Percentiles rank a stretch among this genome's conserved stretches.
phyloP scores from a whole-genome alignment of 2,329 filamentous ascomycete species.

The Tolypocladium inflatum region DNA sequence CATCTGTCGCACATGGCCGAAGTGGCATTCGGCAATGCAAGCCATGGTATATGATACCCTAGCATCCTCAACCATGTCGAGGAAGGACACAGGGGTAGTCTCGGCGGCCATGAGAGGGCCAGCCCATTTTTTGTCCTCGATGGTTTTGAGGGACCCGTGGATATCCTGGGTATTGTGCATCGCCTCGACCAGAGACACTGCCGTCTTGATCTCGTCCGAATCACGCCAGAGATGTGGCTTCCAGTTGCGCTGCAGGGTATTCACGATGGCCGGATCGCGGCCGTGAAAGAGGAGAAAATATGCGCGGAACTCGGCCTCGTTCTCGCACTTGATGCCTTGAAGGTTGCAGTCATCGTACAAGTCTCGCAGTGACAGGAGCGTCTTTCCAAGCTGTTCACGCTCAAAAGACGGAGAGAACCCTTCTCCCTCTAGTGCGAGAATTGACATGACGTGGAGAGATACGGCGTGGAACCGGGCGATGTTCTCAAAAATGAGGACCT shows the following conservation, averaged over 20 bases:
- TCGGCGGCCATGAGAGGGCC: conserved; percentile 38
- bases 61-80: conserved; percentile 47
- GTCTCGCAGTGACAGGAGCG: conserved; percentile 54
- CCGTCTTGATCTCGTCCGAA: conserved; percentile 50
- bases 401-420: conserved; percentile 60
- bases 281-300: conserved; percentile 57
- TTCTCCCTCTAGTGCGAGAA: conserved; percentile 43
- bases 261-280: conserved; percentile 45
- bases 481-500: conserved; percentile 56
- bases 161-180: conserved; percentile 48
- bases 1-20: conserved; percentile 48
- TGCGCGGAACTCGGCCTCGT: conserved; percentile 57
- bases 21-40: conserved; percentile 60
- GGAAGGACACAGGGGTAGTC: conserved; percentile 43
- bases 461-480: conserved; percentile 60
- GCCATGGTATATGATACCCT: conserved; percentile 60
- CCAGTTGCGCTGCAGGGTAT: conserved; percentile 46
- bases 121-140: conserved; percentile 22
- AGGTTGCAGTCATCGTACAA: conserved; percentile 56
- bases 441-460: conserved; percentile 52
- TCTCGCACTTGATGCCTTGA: conserved; percentile 47
- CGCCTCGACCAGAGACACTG: conserved; percentile 49
- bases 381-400: conserved; percentile 56
- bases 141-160: conserved; percentile 47
- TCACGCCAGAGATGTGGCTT: conserved; percentile 43